Evolutionary conservation across 345 rosid species (phyloP), one percentile per base, ranked within the genome.

Genomic region (Euphorbia peplus): DNA sequence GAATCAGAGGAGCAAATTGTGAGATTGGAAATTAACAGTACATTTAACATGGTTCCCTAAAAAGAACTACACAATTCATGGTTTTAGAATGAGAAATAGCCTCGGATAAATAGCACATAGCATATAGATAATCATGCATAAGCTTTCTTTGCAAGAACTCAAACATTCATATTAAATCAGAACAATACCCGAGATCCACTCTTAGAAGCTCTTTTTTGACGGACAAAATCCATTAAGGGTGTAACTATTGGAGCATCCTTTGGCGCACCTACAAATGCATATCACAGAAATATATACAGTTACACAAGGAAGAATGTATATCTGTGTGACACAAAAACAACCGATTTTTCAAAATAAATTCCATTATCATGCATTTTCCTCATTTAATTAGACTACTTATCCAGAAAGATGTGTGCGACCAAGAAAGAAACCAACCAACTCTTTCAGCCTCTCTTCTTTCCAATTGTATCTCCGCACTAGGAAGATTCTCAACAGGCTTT

Each of bases 171-270:
- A 58, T 66, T 32, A 35, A 63, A 30, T 46, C 18, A 9, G 59
- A 63, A 14, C 15, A 73, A 41, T 79, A 90, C 93, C 93, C 73
- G 86, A 41, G 82, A 54, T 65, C 83, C 93, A 70, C 63, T 79
- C 61, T 80, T 74, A 24, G 90, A 73, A 79, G 91, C 85, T 78
- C 93, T 83, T 70, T 84, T 88, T 73, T 85, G 90, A 9, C 93
- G 88, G 37, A 90, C 85, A 80, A 83, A 90, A 75, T 90, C 91
- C 96, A 90, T 90, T 32, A 90, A 77, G 30, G 96, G 91, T 15
- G 96, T 90, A 64, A 88, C 76, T 59, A 86, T 72, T 29, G 77
- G 82, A 68, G 83, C 64, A 14, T 83, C 82, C 79, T 84, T 85
- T 15, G 83, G 48, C 56, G 76, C 66, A 26, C 87, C 91, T 90